These are phyloP conservation scores for Leishmania mexicana DNA, from an alignment of 208 protist genomes.

Conservation along the genomic window DNA sequence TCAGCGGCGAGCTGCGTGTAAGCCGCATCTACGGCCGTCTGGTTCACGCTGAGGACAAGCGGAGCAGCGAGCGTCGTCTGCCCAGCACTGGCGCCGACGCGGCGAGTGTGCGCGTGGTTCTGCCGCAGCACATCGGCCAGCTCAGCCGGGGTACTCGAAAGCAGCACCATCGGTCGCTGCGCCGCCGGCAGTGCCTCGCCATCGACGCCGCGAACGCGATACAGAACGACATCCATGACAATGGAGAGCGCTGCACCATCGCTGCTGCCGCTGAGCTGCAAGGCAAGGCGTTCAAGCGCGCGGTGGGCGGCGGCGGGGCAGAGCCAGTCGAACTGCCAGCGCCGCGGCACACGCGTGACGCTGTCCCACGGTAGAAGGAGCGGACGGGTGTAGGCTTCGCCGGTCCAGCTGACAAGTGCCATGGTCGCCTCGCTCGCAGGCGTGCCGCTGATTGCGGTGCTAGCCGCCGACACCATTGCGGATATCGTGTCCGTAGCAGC, in stretches of 20 bases:
- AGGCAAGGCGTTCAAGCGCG: conserved; percentile 25
- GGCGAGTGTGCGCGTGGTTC: conserved; percentile 9
- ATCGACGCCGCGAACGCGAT: conserved; percentile 57
- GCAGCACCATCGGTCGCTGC: conserved; percentile 60
- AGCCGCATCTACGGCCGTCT: conserved; percentile 45
- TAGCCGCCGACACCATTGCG: background rate
- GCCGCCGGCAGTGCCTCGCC: conserved; percentile 51
- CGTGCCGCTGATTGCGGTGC: background rate
- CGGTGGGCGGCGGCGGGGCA: conserved; percentile 59
- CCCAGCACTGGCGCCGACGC: background rate
- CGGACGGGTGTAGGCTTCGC: conserved; percentile 39
- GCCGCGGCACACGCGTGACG: conserved; percentile 39
- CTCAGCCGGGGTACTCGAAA: conserved; percentile 47
- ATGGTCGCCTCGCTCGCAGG: background rate
- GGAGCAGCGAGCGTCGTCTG: conserved; percentile 9
- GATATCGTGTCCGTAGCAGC: background rate
- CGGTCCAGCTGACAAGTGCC: conserved; percentile 6
- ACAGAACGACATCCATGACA: conserved; percentile 66
- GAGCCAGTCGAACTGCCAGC: conserved; percentile 63
- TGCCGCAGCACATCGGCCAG: conserved; percentile 33
- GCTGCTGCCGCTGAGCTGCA: conserved; percentile 10
- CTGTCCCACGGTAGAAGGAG: conserved; percentile 60
- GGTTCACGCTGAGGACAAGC: conserved; percentile 50
- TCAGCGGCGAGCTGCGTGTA: conserved; percentile 75
- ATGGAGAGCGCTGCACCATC: conserved; percentile 29